Evolutionary conservation across 1,284 basidiomycete species (phyloP).

Genomic region (Cryptococcus hybrid): DNA sequence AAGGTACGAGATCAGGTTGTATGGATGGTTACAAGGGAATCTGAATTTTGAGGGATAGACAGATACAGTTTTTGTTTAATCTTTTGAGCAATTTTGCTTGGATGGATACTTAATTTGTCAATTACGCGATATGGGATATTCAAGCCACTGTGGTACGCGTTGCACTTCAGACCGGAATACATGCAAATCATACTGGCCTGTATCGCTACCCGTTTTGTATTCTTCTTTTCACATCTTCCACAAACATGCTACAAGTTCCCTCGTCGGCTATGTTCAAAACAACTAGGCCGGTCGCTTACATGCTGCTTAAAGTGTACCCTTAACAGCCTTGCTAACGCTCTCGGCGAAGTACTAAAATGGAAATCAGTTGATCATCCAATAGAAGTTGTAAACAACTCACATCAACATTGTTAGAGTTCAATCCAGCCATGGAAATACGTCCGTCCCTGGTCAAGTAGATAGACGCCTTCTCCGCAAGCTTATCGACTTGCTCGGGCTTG

Average conservation of each 20-base stretch:
- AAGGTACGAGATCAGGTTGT: neutral
- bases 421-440: constrained; percentile 92
- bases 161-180: too few relatives aligned
- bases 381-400: constrained; percentile 14
- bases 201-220: too few relatives aligned
- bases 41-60: too few relatives aligned
- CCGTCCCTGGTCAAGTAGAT: constrained; percentile 73
- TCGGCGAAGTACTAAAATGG: constrained; percentile 69
- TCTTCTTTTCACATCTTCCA: too few relatives aligned
- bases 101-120: too few relatives aligned
- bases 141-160: too few relatives aligned
- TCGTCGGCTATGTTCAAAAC: too few relatives aligned
- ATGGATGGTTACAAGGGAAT: neutral
- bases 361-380: neutral
- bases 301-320: constrained; percentile 62
- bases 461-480: constrained; percentile 85
- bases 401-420: constrained; percentile 85
- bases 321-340: constrained; percentile 77
- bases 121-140: too few relatives aligned
- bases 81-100: too few relatives aligned
- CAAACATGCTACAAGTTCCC: neutral
- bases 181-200: too few relatives aligned
- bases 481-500: constrained; percentile 77
- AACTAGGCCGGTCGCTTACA: too few relatives aligned
- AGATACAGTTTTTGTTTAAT: too few relatives aligned